A percentile compares a stretch with the other conserved stretches of the same genome.
Evolutionary conservation across 257 asterid species (phyloP).

Genomic region (Solanum clarkiae): DNA sequence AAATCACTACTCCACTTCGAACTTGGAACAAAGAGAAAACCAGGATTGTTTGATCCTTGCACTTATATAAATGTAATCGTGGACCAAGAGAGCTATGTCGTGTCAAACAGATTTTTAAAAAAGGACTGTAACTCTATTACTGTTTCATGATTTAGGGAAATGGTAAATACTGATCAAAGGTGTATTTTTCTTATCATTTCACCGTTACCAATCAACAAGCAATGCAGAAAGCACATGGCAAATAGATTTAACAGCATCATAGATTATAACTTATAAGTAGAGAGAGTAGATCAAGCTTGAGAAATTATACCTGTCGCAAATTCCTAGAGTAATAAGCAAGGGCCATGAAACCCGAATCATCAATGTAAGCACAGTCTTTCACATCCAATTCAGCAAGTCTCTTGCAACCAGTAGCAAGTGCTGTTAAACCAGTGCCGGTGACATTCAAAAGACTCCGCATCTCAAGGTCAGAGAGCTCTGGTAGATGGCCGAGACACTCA

Average conservation of each 20-base stretch:
- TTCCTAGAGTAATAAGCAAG: constrained; percentile 51
- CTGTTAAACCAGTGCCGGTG: constrained; percentile 43
- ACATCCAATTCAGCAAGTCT: constrained; percentile 53
- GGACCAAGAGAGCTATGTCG: background rate
- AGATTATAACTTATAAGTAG: background rate
- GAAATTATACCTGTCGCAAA: constrained; percentile 46
- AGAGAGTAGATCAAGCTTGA: background rate
- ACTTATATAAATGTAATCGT: background rate
- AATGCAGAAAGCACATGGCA: background rate
- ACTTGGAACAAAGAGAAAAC: background rate
- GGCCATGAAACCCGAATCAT: constrained; percentile 63
- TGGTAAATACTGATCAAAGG: background rate
- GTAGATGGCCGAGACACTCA: constrained; percentile 26
- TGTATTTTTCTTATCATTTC: background rate
- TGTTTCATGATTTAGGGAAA: background rate
- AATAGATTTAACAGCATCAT: background rate
- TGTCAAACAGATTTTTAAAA: background rate
- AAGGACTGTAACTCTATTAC: background rate
- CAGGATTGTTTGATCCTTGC: background rate
- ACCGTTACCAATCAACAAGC: background rate
- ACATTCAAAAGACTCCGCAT: constrained; percentile 37
- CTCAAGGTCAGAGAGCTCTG: constrained; percentile 39
- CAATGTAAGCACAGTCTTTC: constrained; percentile 37
- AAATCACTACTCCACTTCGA: background rate
- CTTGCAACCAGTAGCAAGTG: constrained; percentile 54